A percentile compares a stretch with the other conserved stretches of the same genome.
Evolutionary conservation across 768 basidiomycete species (phyloP).

Genomic region (Suillus cothurnatus): DNA sequence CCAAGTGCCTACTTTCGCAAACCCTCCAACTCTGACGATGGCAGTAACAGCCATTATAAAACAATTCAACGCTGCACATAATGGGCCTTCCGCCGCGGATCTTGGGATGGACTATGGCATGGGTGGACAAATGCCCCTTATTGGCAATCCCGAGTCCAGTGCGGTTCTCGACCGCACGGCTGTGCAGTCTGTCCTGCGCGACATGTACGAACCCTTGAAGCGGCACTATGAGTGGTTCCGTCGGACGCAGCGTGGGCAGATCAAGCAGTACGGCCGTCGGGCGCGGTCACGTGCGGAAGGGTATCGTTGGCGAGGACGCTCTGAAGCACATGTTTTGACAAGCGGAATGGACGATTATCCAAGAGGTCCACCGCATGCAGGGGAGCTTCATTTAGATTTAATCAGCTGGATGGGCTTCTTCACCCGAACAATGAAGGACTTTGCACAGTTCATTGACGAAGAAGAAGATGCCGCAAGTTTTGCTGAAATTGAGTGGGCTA

Average conservation of each 20-base stretch:
- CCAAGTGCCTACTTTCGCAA: constrained; percentile 92
- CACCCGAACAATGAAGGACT: constrained; percentile 88
- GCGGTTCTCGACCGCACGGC: constrained; percentile 44
- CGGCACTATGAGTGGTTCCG: constrained; percentile 98
- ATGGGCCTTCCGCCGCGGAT: constrained; percentile 56
- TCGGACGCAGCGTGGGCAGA: constrained; percentile 89
- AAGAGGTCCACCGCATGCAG: constrained; percentile 82
- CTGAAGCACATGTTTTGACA: constrained; percentile 84
- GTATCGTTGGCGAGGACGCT: constrained; percentile 93
- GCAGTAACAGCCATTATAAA: constrained; percentile 89
- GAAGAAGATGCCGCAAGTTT: constrained; percentile 82
- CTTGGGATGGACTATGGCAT: constrained; percentile 67
- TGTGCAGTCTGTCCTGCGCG: constrained; percentile 45
- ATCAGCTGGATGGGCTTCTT: constrained; percentile 98
- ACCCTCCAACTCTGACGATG: constrained; percentile 94
- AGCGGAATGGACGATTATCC: constrained; percentile 98
- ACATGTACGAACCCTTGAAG: constrained; percentile 82
- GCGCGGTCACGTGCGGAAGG: constrained; percentile 88
- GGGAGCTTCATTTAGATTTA: constrained; percentile 91
- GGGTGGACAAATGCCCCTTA: constrained; percentile 56
- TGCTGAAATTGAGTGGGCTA: constrained; percentile 74
- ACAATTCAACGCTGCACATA: constrained; percentile 54
- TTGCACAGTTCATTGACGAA: constrained; percentile 86
- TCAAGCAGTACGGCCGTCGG: constrained; percentile 84
- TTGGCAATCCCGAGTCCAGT: constrained; percentile 46